Base-by-base conservation (phyloP, 306 rosid genomes). In the Psophocarpus tetragonolobus region DNA sequence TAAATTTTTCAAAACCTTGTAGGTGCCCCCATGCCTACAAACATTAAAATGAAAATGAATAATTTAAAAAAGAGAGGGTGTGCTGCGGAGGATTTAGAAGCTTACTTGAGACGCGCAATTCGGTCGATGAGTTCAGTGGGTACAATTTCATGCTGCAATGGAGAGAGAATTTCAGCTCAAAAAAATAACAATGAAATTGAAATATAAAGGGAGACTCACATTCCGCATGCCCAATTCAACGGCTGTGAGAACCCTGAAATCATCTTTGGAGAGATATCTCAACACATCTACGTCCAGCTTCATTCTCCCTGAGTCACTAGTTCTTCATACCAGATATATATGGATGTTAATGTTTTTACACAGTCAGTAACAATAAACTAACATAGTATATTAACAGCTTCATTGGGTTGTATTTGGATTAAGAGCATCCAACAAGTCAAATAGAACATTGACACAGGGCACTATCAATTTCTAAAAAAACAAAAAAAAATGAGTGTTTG, bases 171-270 rank as follows among this genome's bases (percentile, higher is more conserved):
- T 6, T 73, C 13, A 48, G 27, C 29, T 48, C 44, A 9, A n/a
- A 51, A 14, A 33, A 18, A 70, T 4, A 21, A 14, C 3, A 12
- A 33, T 21, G 35, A n/a, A 72, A 72, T 35, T 35, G 47, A 6
- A 29, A 74, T 29, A 17, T 8, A 18, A 56, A 73, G 14, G 0
- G 9, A 47, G 60, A n/a, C n/a, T n/a, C n/a, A n/a, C 97, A 79
- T 93, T 93, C 79, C 97, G 66, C 98, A 93, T 93, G 18, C 98
- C 98, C 90, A 93, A 77, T 82, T 93, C 98, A n/a, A 92, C 90
- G 4, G 97, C 98, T 4, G 97, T 91, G 29, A 91, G 97, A 80
- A 94, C 98, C 92, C 96, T 89, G 78, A 94, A 94, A 81, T 94
- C 98, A 75, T 91, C 97, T 80, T 90, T 91, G 4, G 96, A 86